Evolutionary conservation across 441 rosid genomes (phyloP).

Genomic region (Bocquillonia castaneifolia): DNA sequence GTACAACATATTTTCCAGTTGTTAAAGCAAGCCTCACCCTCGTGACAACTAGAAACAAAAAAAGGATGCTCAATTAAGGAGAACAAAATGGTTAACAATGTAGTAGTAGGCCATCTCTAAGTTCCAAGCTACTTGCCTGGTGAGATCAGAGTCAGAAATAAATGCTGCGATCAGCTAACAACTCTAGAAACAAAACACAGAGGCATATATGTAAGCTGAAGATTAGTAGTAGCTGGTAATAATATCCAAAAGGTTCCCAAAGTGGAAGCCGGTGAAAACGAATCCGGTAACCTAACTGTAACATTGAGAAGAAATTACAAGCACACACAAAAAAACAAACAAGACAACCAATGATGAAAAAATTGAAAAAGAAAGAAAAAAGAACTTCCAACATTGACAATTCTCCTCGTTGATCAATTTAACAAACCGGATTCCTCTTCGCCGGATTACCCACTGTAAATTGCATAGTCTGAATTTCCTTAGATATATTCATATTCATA

Average conservation of each 20-base stretch:
- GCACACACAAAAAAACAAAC: slow-evolving; percentile 29
- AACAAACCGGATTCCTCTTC: slow-evolving; percentile 81
- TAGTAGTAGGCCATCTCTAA: neutral
- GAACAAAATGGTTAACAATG: neutral
- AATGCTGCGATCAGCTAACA: slow-evolving; percentile 14
- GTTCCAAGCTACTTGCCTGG: neutral
- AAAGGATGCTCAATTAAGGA: neutral
- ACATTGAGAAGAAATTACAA: slow-evolving; percentile 38
- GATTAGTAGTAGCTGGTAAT: slow-evolving; percentile 22
- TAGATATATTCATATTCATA: slow-evolving; percentile 30
- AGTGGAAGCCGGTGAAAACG: slow-evolving; percentile 72
- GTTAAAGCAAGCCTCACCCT: neutral
- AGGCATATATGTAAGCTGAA: neutral
- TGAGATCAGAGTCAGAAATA: slow-evolving; percentile 1
- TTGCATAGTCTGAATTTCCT: slow-evolving; percentile 14
- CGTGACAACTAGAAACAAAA: neutral
- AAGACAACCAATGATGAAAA: slow-evolving; percentile 30
- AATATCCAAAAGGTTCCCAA: slow-evolving; percentile 37
- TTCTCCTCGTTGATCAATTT: slow-evolving; percentile 34
- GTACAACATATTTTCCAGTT: neutral
- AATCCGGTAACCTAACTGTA: slow-evolving; percentile 50
- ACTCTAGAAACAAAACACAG: slow-evolving; percentile 17
- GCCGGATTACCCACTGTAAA: slow-evolving; percentile 47
- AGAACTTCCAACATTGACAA: slow-evolving; percentile 27
- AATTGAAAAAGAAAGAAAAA: slow-evolving; percentile 17